phyloP scores from a whole-genome alignment of 1,139 yeast genomes.

The Diutina sp. region DNA sequence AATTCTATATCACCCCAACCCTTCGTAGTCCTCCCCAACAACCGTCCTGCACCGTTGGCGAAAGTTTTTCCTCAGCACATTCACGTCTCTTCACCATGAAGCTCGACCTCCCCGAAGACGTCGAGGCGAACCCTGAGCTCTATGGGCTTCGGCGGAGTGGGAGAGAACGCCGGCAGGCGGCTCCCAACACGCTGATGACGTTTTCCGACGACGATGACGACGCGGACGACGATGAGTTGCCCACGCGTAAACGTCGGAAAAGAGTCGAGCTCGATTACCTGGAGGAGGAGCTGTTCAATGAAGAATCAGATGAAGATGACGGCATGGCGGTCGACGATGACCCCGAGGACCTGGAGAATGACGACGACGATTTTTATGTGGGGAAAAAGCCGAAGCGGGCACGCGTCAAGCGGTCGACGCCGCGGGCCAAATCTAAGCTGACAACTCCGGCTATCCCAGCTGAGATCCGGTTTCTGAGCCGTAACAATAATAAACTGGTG shows the following conservation, averaged over 20 bases:
- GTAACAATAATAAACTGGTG: slow-evolving; percentile 63
- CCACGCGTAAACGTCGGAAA: neutral
- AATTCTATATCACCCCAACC: neutral
- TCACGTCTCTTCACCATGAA: neutral
- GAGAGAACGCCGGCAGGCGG: slow-evolving; percentile 35
- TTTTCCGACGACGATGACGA: slow-evolving; percentile 14
- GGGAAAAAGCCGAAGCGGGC: neutral
- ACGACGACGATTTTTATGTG: slow-evolving; percentile 5
- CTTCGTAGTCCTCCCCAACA: neutral
- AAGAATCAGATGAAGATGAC: slow-evolving; percentile 15
- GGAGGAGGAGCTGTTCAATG: slow-evolving; percentile 8
- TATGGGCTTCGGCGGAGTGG: slow-evolving; percentile 87
- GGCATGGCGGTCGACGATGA: slow-evolving; percentile 19
- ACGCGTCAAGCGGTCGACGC: neutral
- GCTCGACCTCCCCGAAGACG: slow-evolving; percentile 6
- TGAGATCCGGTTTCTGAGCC: slow-evolving; percentile 62
- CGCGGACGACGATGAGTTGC: slow-evolving; percentile 14
- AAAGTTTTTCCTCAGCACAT: neutral
- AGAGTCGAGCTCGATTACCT: slow-evolving; percentile 1
- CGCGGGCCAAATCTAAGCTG: slow-evolving; percentile 3
- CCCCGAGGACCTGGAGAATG: slow-evolving; percentile 11
- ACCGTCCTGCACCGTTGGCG: slow-evolving; percentile 1
- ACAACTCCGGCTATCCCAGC: slow-evolving; percentile 10
- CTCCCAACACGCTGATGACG: slow-evolving; percentile 6
- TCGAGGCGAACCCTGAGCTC: slow-evolving; percentile 57